Evolutionary conservation across 495 filamentous ascomycete species (phyloP), one percentile per base, ranked within the genome.

Genomic region (Bathelium albidoporum): DNA sequence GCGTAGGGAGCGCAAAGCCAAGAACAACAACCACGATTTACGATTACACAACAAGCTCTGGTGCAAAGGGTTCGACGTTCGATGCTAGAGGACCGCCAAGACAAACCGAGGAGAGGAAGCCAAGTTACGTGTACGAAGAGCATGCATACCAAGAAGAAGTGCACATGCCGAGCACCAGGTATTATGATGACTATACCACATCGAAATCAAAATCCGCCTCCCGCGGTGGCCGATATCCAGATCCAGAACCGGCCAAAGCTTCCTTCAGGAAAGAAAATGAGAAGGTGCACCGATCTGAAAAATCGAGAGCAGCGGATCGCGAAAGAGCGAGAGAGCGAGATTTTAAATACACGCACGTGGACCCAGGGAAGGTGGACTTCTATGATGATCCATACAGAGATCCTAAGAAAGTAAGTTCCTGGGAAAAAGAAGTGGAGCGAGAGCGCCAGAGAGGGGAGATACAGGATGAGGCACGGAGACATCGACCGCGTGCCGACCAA

Each of bases 161-260:
- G 22, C 59, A 68, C 36, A 49, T 67, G 14, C 45, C 62, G 41
- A 60, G 62, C 20, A 64, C 62, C 11, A 71, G 68, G 59, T 71
- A 69, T 60, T 70, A 73, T n/a, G 67, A 62, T 0, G 70, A 70
- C 60, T 68, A 73, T 66, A 5, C 65, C 70, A 58, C 63, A 66
- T 55, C 64, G 62, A 41, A 62, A 55, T 28, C 60, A 45, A 18
- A 39, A 62, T 36, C 60, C 65, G 12, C 69, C 64, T 45, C n/a
- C 64, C n/a, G 43, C 64, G 32, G 64, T 67, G 31, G 5, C 9
- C n/a, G 49, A 29, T 11, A 29, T 24, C 2, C 62, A 18, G 63
- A 68, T 24, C 62, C 63, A 32, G 69, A 70, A 52, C 20, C 55
- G 14, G 41, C 59, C 41, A 62, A 44, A 49, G 59, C 59, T 14